Evolutionary conservation across 2,329 filamentous ascomycete species (phyloP).

Genomic region (Periconia digitata): DNA sequence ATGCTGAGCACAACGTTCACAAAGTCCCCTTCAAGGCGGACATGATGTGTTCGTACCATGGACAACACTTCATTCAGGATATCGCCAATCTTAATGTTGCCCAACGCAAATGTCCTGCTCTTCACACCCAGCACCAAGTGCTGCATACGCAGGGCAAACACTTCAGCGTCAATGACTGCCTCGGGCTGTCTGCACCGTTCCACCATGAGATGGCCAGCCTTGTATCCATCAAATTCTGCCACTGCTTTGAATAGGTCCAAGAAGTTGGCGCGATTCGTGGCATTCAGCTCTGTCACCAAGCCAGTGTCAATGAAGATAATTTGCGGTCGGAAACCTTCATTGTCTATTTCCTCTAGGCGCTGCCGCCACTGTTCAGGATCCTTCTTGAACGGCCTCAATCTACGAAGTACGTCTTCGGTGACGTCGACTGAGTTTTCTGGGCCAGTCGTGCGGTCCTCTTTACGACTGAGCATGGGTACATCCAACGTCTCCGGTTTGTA

Average conservation of each 20-base stretch:
- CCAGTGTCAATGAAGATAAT: conserved; percentile 97
- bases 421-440: conserved; percentile 66
- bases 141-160: conserved; percentile 96
- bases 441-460: conserved; percentile 35
- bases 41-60: conserved; percentile 92
- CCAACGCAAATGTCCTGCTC: conserved; percentile 83
- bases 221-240: conserved; percentile 96
- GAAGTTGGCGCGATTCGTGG: conserved; percentile 84
- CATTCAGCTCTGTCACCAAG: conserved; percentile 90
- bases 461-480: conserved; percentile 55
- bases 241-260: conserved; percentile 93
- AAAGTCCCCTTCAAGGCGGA: conserved; percentile 93
- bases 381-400: conserved; percentile 72
- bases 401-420: conserved; percentile 81
- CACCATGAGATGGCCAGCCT: conserved; percentile 92
- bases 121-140: conserved; percentile 92
- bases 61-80: conserved; percentile 85
- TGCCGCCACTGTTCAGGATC: conserved; percentile 70
- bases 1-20: conserved; percentile 98
- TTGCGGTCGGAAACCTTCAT: conserved; percentile 88
- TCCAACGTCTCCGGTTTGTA: conserved; percentile 78
- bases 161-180: conserved; percentile 81
- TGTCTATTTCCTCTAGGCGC: conserved; percentile 75
- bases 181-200: conserved; percentile 91
- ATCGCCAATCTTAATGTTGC: conserved; percentile 94